Percentiles rank a stretch among this genome's conserved stretches.
phyloP scores from a whole-genome alignment of 2,329 filamentous ascomycete species.

The Fusarium sp. region DNA sequence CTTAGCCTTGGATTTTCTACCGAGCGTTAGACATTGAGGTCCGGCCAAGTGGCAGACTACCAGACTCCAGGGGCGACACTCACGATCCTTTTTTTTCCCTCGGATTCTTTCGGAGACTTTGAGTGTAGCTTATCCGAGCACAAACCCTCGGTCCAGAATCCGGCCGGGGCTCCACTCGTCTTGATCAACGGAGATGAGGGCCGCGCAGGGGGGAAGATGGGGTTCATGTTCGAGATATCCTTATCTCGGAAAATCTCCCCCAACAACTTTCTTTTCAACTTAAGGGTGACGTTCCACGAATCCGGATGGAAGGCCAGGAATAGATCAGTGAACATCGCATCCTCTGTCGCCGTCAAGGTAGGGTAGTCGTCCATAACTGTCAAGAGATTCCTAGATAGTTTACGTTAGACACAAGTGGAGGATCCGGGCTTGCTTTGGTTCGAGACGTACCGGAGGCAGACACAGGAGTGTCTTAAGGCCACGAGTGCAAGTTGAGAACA shows the following conservation, averaged over 20 bases:
- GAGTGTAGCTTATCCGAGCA: background rate
- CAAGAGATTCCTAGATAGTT: background rate
- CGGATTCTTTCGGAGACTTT: background rate
- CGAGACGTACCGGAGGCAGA: background rate
- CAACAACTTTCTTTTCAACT: background rate
- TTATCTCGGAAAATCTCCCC: background rate
- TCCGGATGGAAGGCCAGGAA: background rate
- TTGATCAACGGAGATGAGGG: background rate
- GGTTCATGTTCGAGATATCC: background rate
- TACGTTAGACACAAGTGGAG: background rate
- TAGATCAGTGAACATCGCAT: background rate
- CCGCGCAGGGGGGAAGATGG: background rate
- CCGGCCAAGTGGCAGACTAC: background rate
- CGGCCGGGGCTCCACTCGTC: background rate
- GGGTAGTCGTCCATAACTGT: background rate
- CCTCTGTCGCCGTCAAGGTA: background rate
- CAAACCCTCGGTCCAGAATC: background rate
- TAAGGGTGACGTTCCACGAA: background rate
- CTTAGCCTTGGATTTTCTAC: background rate
- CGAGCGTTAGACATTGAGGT: background rate
- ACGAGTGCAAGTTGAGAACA: background rate
- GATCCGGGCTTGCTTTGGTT: background rate
- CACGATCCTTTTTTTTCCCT: background rate
- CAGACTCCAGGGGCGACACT: background rate
- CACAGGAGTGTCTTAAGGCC: background rate